Evolutionary conservation across 345 rosid genomes (phyloP).

Genomic region (Populus deltoides): DNA sequence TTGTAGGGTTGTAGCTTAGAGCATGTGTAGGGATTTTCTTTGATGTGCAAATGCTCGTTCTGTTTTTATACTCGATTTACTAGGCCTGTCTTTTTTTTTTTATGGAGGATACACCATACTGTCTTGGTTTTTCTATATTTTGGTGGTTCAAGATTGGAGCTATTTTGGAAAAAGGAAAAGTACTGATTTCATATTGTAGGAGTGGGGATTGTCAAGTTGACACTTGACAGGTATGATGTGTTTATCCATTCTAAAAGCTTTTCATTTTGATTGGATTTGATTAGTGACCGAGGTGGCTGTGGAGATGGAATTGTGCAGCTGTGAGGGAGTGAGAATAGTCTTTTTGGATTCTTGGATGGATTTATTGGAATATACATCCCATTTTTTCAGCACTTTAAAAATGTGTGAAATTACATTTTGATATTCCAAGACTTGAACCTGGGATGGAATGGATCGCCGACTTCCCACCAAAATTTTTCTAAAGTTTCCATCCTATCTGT

Average conservation of each 20-base stretch:
- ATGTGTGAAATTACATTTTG: constrained; percentile 3
- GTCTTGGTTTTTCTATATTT: background rate
- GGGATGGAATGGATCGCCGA: constrained; percentile 1
- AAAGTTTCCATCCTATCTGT: background rate
- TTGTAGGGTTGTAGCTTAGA: background rate
- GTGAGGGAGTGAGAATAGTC: background rate
- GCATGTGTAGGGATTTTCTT: background rate
- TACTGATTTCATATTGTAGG: background rate
- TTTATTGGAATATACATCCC: background rate
- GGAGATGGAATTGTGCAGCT: constrained; percentile 6
- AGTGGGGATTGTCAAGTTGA: background rate
- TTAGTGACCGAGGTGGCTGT: background rate
- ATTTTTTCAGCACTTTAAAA: constrained; percentile 9
- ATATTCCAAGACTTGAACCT: background rate
- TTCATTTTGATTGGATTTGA: background rate
- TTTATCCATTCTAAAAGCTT: background rate
- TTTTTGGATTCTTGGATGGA: constrained; percentile 4
- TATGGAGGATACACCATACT: background rate
- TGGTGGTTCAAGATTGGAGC: background rate
- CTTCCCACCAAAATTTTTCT: background rate
- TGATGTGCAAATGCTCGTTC: background rate
- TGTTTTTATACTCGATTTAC: background rate
- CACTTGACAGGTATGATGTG: background rate
- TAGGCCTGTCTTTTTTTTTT: background rate
- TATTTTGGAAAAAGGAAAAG: background rate